Base-by-base conservation (phyloP, 129 eudicot species). In the Cynara cardunculus region DNA sequence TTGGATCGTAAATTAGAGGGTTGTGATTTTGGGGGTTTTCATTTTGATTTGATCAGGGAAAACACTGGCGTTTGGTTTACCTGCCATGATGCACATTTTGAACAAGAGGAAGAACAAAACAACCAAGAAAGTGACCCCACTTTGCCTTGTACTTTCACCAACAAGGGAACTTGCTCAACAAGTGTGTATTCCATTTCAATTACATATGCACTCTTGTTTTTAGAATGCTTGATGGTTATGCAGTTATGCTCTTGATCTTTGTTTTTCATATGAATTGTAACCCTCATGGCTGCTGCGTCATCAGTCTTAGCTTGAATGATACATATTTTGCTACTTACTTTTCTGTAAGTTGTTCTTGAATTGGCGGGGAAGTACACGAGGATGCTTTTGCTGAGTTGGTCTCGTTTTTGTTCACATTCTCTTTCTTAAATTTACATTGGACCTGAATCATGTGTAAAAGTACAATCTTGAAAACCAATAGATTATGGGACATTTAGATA, bases 91-190 rank as follows among this genome's bases (percentile, higher is more conserved):
- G 90, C 97, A 95, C 70, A 89, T 95, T 0, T 75, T 88, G 81
- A 85, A 76, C 79, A 90, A 90, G 89, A 76, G 89, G 77, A 92
- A 92, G 85, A 84, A 82, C 68, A 82, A 71, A 34, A 71, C 81
- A 22, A 75, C 87, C 16, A 95, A 86, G 87, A 88, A 76, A 82
- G 80, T 74, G 73, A 89, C 88, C 76, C 99, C 99, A 7, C 91
- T 85, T 70, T 92, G 97, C 79, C 97, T 95, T 80, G 94, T 91
- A 11, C 93, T 95, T 67, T 86, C 99, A 26, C 99, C 99, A 25
- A 95, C 99, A 56, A 85, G 99, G 49, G 99, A 95, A 91, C 90
- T 95, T 80, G 99, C 99, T 73, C 99, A 95, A 87, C 99, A 95
- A 86, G 99, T 92, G 75, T 80, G 96, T 83, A 56, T 31, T n/a